Evolutionary conservation across 208 protist species (phyloP).

Genomic region (Wallacemonas rigidus): DNA sequence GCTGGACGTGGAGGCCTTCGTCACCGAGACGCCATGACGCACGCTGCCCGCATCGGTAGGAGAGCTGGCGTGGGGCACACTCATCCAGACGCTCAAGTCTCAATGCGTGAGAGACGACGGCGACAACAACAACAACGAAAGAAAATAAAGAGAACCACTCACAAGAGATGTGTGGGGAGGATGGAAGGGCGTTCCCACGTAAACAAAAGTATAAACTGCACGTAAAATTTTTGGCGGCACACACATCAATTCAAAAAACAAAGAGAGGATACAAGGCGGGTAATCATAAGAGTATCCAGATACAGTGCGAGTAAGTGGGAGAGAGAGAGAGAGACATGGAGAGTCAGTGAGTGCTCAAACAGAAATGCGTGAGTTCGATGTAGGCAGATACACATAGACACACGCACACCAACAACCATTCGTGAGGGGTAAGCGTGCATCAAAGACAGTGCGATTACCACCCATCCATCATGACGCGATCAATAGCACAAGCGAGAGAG

Average conservation of each 20-base stretch:
- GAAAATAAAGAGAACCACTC: conserved; percentile 5
- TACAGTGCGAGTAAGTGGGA: too few species aligned
- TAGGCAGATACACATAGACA: too few species aligned
- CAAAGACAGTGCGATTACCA: too few species aligned
- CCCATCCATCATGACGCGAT: too few species aligned
- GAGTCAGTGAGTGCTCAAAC: not conserved
- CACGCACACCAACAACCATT: too few species aligned
- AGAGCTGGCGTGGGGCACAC: conserved; percentile 12
- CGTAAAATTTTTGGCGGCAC: too few species aligned
- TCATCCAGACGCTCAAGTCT: not conserved
- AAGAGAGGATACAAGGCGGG: not conserved
- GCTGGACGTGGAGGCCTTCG: not conserved
- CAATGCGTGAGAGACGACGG: not conserved
- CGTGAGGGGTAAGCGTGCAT: too few species aligned
- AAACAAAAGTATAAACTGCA: too few species aligned
- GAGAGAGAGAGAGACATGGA: too few species aligned
- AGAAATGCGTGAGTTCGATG: not conserved
- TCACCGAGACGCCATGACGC: not conserved
- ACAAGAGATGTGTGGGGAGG: not conserved
- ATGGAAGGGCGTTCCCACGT: too few species aligned
- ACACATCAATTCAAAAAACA: not conserved
- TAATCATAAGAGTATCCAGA: too few species aligned
- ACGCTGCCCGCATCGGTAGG: conserved; percentile 4
- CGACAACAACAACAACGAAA: conserved; percentile 14
- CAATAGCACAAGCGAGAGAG: too few species aligned